phyloP scores from a whole-genome alignment of 106 monocot genomes.

The Dendrobium nobile region DNA sequence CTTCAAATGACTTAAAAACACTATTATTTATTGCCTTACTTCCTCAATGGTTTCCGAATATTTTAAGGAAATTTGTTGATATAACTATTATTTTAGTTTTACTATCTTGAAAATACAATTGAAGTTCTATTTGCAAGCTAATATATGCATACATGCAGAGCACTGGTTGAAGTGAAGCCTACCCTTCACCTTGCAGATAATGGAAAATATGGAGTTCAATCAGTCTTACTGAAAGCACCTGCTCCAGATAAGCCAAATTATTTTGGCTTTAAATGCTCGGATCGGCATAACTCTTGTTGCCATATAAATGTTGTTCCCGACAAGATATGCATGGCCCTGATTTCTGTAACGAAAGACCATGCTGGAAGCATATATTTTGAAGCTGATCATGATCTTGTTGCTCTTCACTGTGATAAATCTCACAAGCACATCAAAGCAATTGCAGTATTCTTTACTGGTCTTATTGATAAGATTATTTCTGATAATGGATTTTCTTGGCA shows the following conservation, averaged over 20 bases:
- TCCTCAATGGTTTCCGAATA: background rate
- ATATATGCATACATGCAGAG: constrained; percentile 36
- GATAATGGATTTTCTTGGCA: constrained; percentile 58
- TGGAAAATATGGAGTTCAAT: constrained; percentile 10
- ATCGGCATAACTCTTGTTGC: constrained; percentile 41
- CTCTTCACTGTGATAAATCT: constrained; percentile 5
- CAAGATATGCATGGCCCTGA: constrained; percentile 45
- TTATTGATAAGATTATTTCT: constrained; percentile 45
- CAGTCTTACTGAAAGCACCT: background rate
- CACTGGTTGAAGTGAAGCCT: constrained; percentile 84
- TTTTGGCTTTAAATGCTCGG: constrained; percentile 21
- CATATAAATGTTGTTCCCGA: constrained; percentile 39
- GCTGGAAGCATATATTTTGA: constrained; percentile 35
- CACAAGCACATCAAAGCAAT: constrained; percentile 33
- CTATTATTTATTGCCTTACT: background rate
- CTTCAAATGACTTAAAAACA: background rate
- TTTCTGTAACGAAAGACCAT: constrained; percentile 53
- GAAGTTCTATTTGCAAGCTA: background rate
- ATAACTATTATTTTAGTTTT: background rate
- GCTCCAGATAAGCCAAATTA: background rate
- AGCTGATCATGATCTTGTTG: constrained; percentile 11
- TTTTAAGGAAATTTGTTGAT: background rate
- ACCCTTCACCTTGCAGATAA: constrained; percentile 45
- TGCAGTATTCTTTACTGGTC: constrained; percentile 40
- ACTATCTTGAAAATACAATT: background rate